Conservation (phyloP, 768 basidiomycete genomes). For the Polyporus arcularius region DNA sequence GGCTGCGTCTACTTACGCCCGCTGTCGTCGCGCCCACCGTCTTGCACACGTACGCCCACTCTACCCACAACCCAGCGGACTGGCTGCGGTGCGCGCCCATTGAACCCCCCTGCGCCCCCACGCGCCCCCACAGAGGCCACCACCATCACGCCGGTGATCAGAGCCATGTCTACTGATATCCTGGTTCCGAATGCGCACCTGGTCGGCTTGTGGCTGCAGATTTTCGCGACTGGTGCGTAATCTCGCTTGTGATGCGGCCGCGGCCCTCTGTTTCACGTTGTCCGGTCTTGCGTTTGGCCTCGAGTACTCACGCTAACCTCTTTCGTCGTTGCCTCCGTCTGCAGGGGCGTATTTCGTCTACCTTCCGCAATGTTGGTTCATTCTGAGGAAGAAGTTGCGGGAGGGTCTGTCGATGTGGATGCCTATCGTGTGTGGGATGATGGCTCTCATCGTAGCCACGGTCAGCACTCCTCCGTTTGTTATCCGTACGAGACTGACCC, state of each 20-base stretch:
- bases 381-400: slow-evolving; percentile 1
- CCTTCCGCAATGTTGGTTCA: slow-evolving; percentile 3
- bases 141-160: too few relatives aligned
- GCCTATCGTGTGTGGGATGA: not conserved
- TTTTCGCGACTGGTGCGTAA: not conserved
- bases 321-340: not conserved
- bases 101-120: too few relatives aligned
- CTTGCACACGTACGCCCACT: too few relatives aligned
- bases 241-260: too few relatives aligned
- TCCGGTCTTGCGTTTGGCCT: too few relatives aligned
- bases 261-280: too few relatives aligned
- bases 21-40: too few relatives aligned
- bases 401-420: slow-evolving; percentile 2
- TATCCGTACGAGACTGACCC: not conserved
- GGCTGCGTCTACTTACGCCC: too few relatives aligned
- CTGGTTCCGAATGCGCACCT: slow-evolving; percentile 1
- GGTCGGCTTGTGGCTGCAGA: slow-evolving; percentile 1
- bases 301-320: too few relatives aligned
- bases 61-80: too few relatives aligned
- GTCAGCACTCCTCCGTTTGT: not conserved
- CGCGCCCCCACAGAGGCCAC: too few relatives aligned
- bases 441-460: not conserved
- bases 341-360: slow-evolving; percentile 7
- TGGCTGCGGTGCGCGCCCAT: too few relatives aligned
- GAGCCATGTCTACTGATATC: not conserved